phyloP scores from a whole-genome alignment of 805 yeast genomes.

The Spathaspora girioi region DNA sequence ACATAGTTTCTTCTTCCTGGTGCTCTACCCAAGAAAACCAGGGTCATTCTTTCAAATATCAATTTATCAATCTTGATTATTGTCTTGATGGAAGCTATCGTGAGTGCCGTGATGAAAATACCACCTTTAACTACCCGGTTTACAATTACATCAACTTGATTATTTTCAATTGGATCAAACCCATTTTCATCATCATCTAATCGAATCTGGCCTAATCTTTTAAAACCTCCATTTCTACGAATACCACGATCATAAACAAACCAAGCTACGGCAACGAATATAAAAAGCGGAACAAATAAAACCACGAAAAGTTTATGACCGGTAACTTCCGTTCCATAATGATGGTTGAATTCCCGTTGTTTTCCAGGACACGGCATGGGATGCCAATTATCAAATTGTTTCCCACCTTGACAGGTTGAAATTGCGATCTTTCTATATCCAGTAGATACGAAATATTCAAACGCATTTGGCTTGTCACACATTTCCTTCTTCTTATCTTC shows the following conservation, averaged over 20 bases:
- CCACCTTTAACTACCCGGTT: slow-evolving; percentile 60
- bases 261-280: slow-evolving; percentile 52
- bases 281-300: slow-evolving; percentile 54
- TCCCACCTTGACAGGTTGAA: slow-evolving; percentile 83
- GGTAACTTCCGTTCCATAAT: slow-evolving; percentile 50
- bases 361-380: slow-evolving; percentile 87
- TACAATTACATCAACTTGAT: slow-evolving; percentile 53
- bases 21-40: slow-evolving; percentile 30
- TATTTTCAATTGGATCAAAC: slow-evolving; percentile 59
- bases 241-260: slow-evolving; percentile 80
- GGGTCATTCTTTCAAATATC: slow-evolving; percentile 27
- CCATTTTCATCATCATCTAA: slow-evolving; percentile 57
- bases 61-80: slow-evolving; percentile 29
- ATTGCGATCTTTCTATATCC: slow-evolving; percentile 87
- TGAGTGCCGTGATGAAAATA: slow-evolving; percentile 42
- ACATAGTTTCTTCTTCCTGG: slow-evolving; percentile 40
- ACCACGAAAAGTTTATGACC: slow-evolving; percentile 53
- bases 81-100: slow-evolving; percentile 31
- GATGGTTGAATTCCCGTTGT: slow-evolving; percentile 54
- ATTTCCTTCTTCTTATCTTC: slow-evolving; percentile 54
- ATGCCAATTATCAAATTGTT: slow-evolving; percentile 60
- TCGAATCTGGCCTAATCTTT: slow-evolving; percentile 80
- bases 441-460: slow-evolving; percentile 82
- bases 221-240: slow-evolving; percentile 71
- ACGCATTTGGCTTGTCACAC: slow-evolving; percentile 53